Base-by-base conservation (phyloP, 106 monocot genomes). In the Allium cepa region DNA sequence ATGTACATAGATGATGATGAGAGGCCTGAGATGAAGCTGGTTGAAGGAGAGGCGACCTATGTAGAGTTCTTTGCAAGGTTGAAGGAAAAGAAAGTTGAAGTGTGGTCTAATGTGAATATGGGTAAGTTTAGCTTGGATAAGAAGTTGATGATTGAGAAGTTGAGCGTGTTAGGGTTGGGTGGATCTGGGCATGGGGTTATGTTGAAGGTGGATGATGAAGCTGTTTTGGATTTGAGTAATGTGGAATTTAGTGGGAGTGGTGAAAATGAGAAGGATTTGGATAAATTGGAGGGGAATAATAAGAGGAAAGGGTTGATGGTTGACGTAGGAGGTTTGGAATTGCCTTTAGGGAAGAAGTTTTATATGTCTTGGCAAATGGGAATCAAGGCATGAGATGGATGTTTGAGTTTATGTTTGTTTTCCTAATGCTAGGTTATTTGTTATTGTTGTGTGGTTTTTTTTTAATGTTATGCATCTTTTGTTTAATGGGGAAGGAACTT, bases 301-400 rank as follows among this genome's bases (percentile, higher is more conserved):
- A 67, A 74, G 57, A 79, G 56, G 77, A 91, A 73, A 9, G 73
- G 72, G 10, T 15, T 79, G 77, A 64, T 85, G 69, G 80, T 90
- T 53, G 99, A 93, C 46, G 71, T 99, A 3, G 76, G 67, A 9
- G 99, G 92, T 17, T 66, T 99, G 17, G 71, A 50, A 7, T 69
- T 99, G 78, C 82, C 87, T 8, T 66, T 99, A n/a, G 95, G 95
- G 56, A 95, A 86, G 83, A 91, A 85, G 55, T 91, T 95, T 79
- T 62, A 75, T 59, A 52, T 95, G 70, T 77, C 88, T 8, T 95
- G 88, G 95, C 73, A 79, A 18, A 81, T 94, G 90, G 82, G 55
- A 47, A 71, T 82, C 49, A 50, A 73, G 26, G 66, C 15, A 58
- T 66, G 66, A 66, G 26, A 55, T 12, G 11, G 53, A 55, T 11